Evolutionary conservation across 345 rosid species (phyloP), one percentile per base, ranked within the genome.

Genomic region (Bruguiera gymnorhiza): DNA sequence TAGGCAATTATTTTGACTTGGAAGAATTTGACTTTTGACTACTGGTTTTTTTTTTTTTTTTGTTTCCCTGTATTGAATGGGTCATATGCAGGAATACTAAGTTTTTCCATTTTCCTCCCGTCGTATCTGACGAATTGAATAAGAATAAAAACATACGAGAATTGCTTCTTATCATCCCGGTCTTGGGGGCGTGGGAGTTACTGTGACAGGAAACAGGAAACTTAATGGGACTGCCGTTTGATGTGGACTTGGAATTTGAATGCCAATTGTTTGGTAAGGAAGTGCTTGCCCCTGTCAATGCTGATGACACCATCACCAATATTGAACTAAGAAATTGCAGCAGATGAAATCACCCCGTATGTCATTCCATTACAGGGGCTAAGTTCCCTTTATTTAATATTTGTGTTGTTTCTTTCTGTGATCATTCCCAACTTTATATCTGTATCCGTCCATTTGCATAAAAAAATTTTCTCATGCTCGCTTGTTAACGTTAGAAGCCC

Each of bases 11-110:
- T 58, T 63, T 31, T 37, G 27, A 55, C 63, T 51, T 62, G 69
- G 68, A 60, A 51, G 78, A 32, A 56, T 73, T 78, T 76, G 86
- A 78, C 72, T 67, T 23, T 75, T 82, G 87, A 84, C 80, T 70
- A n/a, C 31, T 37, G 24, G 16, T 32, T 27, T 20, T 51, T 39
- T 29, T n/a, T 18, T 2, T 43, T 19, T 34, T 55, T 64, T 29
- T n/a, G n/a, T n/a, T 36, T 23, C 21, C 69, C 6, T 6, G 43
- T 32, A 57, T 52, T 73, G 78, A 79, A 77, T 68, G 30, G 73
- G 79, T 79, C 83, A 7, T 6, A 57, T 23, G 63, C 63, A 51
- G 29, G 74, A 54, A 62, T 27, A 13, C 63, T 51, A 16, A 29
- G 72, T 18, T 20, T 52, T 20, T 29, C 54, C 15, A 21, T 36